Percentiles rank a stretch among this genome's conserved stretches.
Conservation (phyloP, 495 filamentous ascomycete genomes). For the Haplographium delicatum region DNA sequence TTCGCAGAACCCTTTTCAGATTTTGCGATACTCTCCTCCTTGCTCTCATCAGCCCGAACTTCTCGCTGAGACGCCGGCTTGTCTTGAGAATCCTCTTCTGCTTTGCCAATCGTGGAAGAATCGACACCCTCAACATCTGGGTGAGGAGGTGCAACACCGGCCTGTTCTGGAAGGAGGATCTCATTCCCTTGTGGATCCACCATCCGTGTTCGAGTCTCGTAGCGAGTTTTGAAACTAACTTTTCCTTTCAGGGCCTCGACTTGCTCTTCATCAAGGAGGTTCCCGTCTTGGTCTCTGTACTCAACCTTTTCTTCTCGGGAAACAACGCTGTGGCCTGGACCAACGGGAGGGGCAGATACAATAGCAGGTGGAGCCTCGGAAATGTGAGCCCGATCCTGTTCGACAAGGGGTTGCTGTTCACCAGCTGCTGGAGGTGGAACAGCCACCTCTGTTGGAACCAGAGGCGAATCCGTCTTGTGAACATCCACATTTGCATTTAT, state of each 20-base stretch:
- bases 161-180: slow-evolving; percentile 37
- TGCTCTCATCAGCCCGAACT: slow-evolving; percentile 49
- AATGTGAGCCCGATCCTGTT: slow-evolving; percentile 9
- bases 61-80: slow-evolving; percentile 31
- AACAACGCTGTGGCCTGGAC: slow-evolving; percentile 50
- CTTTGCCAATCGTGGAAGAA: slow-evolving; percentile 48
- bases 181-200: slow-evolving; percentile 75
- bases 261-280: slow-evolving; percentile 75
- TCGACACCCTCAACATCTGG: slow-evolving; percentile 74
- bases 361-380: slow-evolving; percentile 23
- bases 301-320: slow-evolving; percentile 79
- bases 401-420: slow-evolving; percentile 20
- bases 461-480: slow-evolving; percentile 22
- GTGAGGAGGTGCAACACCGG: slow-evolving; percentile 67
- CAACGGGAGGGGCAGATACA: slow-evolving; percentile 26
- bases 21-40: slow-evolving; percentile 58
- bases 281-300: slow-evolving; percentile 92
- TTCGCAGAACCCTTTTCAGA: slow-evolving; percentile 49
- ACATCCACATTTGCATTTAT: slow-evolving; percentile 19
- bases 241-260: slow-evolving; percentile 83
- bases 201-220: slow-evolving; percentile 83
- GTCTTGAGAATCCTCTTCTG: slow-evolving; percentile 24
- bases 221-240: slow-evolving; percentile 89
- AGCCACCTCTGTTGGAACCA: slow-evolving; percentile 29
- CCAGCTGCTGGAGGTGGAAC: slow-evolving; percentile 35